Evolutionary conservation across 2,329 filamentous ascomycete species (phyloP).

Genomic region (Penicillium frequentans): DNA sequence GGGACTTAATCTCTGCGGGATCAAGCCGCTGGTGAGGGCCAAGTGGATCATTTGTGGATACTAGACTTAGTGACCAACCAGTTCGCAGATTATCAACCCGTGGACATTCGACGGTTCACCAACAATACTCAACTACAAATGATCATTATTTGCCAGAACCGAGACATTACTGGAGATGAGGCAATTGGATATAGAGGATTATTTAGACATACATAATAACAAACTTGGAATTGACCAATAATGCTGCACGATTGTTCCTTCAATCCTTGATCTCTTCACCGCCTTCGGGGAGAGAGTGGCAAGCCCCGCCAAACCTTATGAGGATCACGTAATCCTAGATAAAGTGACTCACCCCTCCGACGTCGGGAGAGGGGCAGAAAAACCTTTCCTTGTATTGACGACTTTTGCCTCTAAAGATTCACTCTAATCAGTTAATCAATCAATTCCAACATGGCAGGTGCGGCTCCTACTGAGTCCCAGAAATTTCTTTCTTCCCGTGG

Average conservation of each 20-base stretch:
- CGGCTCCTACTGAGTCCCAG: constrained; percentile 32
- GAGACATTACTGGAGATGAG: too few relatives aligned
- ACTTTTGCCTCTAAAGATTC: neutral
- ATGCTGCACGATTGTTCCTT: neutral
- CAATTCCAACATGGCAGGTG: constrained; percentile 4
- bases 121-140: too few relatives aligned
- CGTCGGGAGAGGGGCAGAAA: neutral
- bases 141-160: too few relatives aligned
- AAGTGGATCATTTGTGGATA: too few relatives aligned
- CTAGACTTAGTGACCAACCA: neutral
- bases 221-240: neutral
- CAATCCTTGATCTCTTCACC: neutral
- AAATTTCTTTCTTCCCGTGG: constrained; percentile 35
- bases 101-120: neutral
- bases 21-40: neutral
- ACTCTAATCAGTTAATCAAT: neutral
- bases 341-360: neutral
- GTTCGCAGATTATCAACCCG: neutral
- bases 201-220: too few relatives aligned
- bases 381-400: neutral
- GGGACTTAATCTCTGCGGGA: neutral
- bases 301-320: neutral
- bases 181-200: too few relatives aligned
- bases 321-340: neutral
- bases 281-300: neutral